phyloP scores from a whole-genome alignment of 2,329 filamentous ascomycete genomes.

The Elsinoe fawcettii region DNA sequence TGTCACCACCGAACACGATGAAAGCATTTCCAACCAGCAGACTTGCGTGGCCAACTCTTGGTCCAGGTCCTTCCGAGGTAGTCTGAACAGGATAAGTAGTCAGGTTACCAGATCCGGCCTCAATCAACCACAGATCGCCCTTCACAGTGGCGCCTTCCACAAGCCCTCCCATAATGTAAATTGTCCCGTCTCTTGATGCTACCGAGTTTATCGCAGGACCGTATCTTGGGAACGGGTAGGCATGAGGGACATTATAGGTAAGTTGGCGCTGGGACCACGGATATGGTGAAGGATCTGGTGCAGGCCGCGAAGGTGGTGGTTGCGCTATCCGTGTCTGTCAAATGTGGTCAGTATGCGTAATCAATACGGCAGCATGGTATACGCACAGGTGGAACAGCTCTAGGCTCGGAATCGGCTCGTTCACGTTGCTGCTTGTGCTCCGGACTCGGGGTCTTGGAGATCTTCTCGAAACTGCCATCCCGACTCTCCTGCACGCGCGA shows the following conservation, averaged over 20 bases:
- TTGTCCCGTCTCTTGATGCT: slow-evolving; percentile 91
- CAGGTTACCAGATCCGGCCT: slow-evolving; percentile 72
- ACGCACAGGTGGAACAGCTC: slow-evolving; percentile 39
- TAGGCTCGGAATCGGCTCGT: slow-evolving; percentile 47
- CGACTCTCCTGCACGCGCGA: slow-evolving; percentile 15
- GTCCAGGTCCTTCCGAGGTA: slow-evolving; percentile 87
- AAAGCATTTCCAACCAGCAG: slow-evolving; percentile 95
- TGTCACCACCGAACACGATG: slow-evolving; percentile 97
- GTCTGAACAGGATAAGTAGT: slow-evolving; percentile 87
- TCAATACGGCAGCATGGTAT: slow-evolving; percentile 30
- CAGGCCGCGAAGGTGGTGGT: slow-evolving; percentile 22
- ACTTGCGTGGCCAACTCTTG: slow-evolving; percentile 88
- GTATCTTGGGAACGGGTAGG: slow-evolving; percentile 90
- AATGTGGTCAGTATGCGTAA: slow-evolving; percentile 10
- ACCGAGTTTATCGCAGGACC: slow-evolving; percentile 89
- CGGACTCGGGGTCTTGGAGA: slow-evolving; percentile 46
- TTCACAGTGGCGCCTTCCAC: slow-evolving; percentile 94
- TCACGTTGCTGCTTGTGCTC: slow-evolving; percentile 55
- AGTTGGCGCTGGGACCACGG: slow-evolving; percentile 90
- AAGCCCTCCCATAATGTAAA: slow-evolving; percentile 95
- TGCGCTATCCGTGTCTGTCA: slow-evolving; percentile 1
- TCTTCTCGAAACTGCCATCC: slow-evolving; percentile 15
- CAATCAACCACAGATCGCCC: slow-evolving; percentile 95
- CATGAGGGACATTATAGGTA: slow-evolving; percentile 72
- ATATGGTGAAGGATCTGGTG: slow-evolving; percentile 73